Conservation (phyloP, 2,329 filamentous ascomycete genomes). For the Tolypocladium endophyticum region DNA sequence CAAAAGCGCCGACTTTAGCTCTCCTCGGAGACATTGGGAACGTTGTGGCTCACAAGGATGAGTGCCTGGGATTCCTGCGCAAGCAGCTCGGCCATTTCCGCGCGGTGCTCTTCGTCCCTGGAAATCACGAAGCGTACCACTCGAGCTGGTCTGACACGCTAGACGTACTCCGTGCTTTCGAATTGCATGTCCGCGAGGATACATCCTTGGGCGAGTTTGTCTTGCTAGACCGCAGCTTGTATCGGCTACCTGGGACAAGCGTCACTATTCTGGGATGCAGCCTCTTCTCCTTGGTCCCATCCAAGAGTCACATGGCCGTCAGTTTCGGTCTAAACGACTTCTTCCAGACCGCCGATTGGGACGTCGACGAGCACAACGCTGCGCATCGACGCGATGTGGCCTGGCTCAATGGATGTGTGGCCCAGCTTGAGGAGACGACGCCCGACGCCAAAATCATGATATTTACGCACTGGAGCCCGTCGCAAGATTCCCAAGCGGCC, state of each 20-base stretch:
- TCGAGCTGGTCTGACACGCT: conserved; percentile 24
- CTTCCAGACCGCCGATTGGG: conserved; percentile 31
- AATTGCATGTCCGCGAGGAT: conserved; percentile 13
- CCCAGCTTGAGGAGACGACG: conserved; percentile 9
- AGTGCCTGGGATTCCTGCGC: conserved; percentile 32
- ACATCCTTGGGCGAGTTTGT: conserved; percentile 24
- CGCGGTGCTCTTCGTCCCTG: conserved; percentile 39
- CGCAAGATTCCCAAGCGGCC: conserved; percentile 17
- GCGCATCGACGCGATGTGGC: conserved; percentile 26
- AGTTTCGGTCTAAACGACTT: conserved; percentile 40
- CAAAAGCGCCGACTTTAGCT: conserved; percentile 38
- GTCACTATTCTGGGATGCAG: conserved; percentile 25
- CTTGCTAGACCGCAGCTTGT: conserved; percentile 22
- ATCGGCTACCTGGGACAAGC: conserved; percentile 11
- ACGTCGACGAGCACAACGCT: conserved; percentile 22
- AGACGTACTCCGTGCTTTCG: conserved; percentile 18
- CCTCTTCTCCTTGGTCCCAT: conserved; percentile 36
- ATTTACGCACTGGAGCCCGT: conserved; percentile 32
- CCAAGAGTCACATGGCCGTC: conserved; percentile 24
- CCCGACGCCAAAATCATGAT: conserved; percentile 20
- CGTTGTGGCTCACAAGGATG: conserved; percentile 24
- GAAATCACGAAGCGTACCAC: conserved; percentile 47
- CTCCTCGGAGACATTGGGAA: conserved; percentile 48
- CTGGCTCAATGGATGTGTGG: conserved; percentile 31
- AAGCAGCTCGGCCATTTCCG: conserved; percentile 36